A percentile compares a stretch with the other conserved stretches of the same genome.
These are phyloP conservation scores for Bruguiera hainesii DNA, from an alignment of 441 rosid genomes.

Conservation along the genomic window DNA sequence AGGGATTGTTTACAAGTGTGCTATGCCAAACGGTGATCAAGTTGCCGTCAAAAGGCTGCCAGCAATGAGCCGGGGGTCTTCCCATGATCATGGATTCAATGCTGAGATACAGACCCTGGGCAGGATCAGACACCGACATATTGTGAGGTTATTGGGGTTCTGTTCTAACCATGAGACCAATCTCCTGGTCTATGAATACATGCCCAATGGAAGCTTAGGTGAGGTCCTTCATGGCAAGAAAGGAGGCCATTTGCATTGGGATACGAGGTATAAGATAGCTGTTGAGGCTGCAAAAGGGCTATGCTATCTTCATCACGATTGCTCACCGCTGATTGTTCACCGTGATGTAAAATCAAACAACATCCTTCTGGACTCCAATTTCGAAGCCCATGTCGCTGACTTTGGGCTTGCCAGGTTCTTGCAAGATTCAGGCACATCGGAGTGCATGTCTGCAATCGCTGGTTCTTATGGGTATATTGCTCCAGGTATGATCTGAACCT, in stretches of 20 bases:
- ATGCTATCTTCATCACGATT: slow-evolving; percentile 98
- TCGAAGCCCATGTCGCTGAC: slow-evolving; percentile 98
- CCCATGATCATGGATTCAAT: slow-evolving; percentile 96
- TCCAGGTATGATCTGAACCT: slow-evolving; percentile 52
- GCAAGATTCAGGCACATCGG: slow-evolving; percentile 95
- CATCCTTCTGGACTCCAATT: slow-evolving; percentile 78
- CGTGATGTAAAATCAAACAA: slow-evolving; percentile 95
- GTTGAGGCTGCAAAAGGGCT: slow-evolving; percentile 96
- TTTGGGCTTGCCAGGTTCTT: slow-evolving; percentile 96
- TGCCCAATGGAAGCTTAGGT: slow-evolving; percentile 98
- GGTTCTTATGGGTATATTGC: slow-evolving; percentile 98
- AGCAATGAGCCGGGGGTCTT: slow-evolving; percentile 79
- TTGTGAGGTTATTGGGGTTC: slow-evolving; percentile 79
- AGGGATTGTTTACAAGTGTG: slow-evolving; percentile 87
- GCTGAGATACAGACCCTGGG: slow-evolving; percentile 98
- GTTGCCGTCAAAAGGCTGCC: slow-evolving; percentile 92
- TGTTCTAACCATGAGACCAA: slow-evolving; percentile 96
- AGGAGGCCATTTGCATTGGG: slow-evolving; percentile 97
- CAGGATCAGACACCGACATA: slow-evolving; percentile 85
- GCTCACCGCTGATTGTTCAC: slow-evolving; percentile 91
- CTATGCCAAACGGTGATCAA: slow-evolving; percentile 72
- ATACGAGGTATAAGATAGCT: slow-evolving; percentile 92
- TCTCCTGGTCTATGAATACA: slow-evolving; percentile 88
- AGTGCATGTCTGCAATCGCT: slow-evolving; percentile 98
- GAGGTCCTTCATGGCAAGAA: slow-evolving; percentile 97